Percentiles rank a stretch among this genome's conserved stretches.
phyloP scores from a whole-genome alignment of 2,329 filamentous ascomycete genomes.

The Didymella keratinophila region DNA sequence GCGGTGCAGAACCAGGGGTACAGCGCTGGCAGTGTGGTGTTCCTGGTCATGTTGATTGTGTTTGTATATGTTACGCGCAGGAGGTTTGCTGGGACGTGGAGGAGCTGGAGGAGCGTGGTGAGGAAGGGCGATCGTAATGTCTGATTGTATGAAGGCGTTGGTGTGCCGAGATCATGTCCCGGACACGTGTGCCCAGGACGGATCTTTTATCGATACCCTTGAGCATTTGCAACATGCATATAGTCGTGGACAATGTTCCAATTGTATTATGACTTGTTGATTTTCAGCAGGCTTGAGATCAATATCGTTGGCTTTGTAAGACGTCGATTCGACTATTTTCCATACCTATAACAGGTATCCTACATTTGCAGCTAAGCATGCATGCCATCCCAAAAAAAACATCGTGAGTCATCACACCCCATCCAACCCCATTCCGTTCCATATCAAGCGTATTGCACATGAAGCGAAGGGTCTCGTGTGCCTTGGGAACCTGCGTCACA shows the following conservation, averaged over 20 bases:
- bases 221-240: too few species aligned
- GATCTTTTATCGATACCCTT: neutral
- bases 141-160: neutral
- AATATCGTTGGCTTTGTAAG: neutral
- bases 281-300: too few species aligned
- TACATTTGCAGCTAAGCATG: slow-evolving; percentile 12
- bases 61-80: slow-evolving; percentile 37
- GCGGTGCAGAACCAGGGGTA: slow-evolving; percentile 27
- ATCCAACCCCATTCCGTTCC: neutral
- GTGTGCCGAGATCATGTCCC: neutral
- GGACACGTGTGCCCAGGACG: neutral
- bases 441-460: slow-evolving; percentile 17
- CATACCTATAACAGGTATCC: slow-evolving; percentile 5
- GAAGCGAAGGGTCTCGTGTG: slow-evolving; percentile 10
- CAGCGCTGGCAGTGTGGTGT: slow-evolving; percentile 25
- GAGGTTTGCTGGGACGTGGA: slow-evolving; percentile 37
- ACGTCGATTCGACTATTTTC: slow-evolving; percentile 13
- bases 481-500: neutral
- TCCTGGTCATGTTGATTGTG: slow-evolving; percentile 24
- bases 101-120: slow-evolving; percentile 29
- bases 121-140: slow-evolving; percentile 13
- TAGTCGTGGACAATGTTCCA: neutral
- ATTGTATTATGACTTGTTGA: too few species aligned
- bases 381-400: slow-evolving; percentile 8
- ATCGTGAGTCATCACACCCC: slow-evolving; percentile 7